Percentiles rank a stretch among this genome's conserved stretches.
Conservation (phyloP, 352 stramenopile species). For the Phytophthora niederhauseri region DNA sequence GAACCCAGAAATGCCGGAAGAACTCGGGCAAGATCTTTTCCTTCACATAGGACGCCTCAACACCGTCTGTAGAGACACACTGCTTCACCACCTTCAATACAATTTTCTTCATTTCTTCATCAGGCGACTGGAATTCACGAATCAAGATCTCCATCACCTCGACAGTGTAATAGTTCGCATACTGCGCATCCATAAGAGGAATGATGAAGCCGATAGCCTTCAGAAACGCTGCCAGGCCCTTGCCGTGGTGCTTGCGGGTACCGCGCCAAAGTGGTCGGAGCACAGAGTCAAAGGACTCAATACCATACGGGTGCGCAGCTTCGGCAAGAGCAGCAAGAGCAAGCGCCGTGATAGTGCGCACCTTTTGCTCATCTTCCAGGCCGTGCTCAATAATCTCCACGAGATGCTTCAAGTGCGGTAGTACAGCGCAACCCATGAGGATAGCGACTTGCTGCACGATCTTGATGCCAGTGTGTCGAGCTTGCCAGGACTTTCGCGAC, state of each 20-base stretch:
- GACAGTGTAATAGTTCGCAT: constrained; percentile 99
- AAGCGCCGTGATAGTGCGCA: constrained; percentile 98
- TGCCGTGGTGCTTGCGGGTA: constrained; percentile 97
- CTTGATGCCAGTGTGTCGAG: constrained; percentile 99
- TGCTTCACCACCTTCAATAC: constrained; percentile 98
- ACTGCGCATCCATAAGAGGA: constrained; percentile 99
- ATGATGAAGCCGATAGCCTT: constrained; percentile 99
- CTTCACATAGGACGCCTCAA: constrained; percentile 98
- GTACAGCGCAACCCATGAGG: constrained; percentile 98
- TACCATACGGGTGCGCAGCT: constrained; percentile 98
- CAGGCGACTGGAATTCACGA: constrained; percentile 97
- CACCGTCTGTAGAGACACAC: constrained; percentile 98
- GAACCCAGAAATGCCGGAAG: constrained; percentile 99
- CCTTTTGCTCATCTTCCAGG: constrained; percentile 98
- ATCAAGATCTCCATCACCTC: constrained; percentile 99
- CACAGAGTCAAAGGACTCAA: constrained; percentile 99
- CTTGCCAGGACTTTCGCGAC: constrained; percentile 98
- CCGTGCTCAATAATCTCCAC: constrained; percentile 99
- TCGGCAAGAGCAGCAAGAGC: constrained; percentile 98
- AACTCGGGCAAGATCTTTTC: constrained; percentile 99
- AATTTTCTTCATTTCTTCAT: constrained; percentile 99
- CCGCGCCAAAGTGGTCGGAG: constrained; percentile 98
- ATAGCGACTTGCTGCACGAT: constrained; percentile 99
- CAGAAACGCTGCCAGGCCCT: constrained; percentile 98
- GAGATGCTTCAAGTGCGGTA: constrained; percentile 98